Evolutionary conservation across 2,329 filamentous ascomycete species (phyloP).

Genomic region (Neoascochyta sp.): DNA sequence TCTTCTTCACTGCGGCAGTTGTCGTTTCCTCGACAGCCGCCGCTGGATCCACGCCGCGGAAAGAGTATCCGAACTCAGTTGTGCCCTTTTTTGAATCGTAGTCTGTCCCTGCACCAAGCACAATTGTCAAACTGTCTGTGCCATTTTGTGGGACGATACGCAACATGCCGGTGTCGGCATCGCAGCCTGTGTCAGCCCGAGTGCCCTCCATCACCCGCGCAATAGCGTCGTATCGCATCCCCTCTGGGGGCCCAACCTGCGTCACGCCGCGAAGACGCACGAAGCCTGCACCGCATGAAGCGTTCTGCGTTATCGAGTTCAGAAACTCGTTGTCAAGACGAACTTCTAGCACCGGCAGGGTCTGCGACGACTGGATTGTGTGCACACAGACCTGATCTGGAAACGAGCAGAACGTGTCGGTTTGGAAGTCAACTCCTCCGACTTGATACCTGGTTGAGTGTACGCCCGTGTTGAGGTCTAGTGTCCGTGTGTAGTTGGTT

Average conservation of each 20-base stretch:
- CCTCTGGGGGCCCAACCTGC: slow-evolving; percentile 41
- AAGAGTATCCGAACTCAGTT: slow-evolving; percentile 44
- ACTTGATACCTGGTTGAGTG: slow-evolving; percentile 29
- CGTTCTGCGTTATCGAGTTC: slow-evolving; percentile 22
- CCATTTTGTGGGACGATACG: slow-evolving; percentile 5
- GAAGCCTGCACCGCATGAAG: slow-evolving; percentile 37
- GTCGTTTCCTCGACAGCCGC: slow-evolving; percentile 37
- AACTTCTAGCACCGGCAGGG: slow-evolving; percentile 43
- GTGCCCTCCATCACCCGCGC: slow-evolving; percentile 25
- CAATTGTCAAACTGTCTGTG: slow-evolving; percentile 35
- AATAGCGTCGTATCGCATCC: slow-evolving; percentile 45
- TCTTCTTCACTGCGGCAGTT: slow-evolving; percentile 32
- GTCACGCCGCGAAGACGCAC: slow-evolving; percentile 29
- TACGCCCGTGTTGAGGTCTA: slow-evolving; percentile 47
- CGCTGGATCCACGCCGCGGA: slow-evolving; percentile 48
- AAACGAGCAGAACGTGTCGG: slow-evolving; percentile 45
- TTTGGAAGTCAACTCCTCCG: slow-evolving; percentile 33
- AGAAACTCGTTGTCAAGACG: slow-evolving; percentile 44
- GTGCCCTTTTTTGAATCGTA: slow-evolving; percentile 52
- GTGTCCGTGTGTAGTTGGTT: slow-evolving; percentile 41
- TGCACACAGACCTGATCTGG: slow-evolving; percentile 45
- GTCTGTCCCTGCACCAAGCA: slow-evolving; percentile 47
- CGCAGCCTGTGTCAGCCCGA: slow-evolving; percentile 11
- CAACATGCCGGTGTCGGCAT: slow-evolving; percentile 7
- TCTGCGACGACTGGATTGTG: slow-evolving; percentile 23